A percentile compares a stretch with the other conserved stretches of the same genome.
These are phyloP conservation scores for Lepidium africanum DNA, from an alignment of 345 rosid species.

Conservation along the genomic window DNA sequence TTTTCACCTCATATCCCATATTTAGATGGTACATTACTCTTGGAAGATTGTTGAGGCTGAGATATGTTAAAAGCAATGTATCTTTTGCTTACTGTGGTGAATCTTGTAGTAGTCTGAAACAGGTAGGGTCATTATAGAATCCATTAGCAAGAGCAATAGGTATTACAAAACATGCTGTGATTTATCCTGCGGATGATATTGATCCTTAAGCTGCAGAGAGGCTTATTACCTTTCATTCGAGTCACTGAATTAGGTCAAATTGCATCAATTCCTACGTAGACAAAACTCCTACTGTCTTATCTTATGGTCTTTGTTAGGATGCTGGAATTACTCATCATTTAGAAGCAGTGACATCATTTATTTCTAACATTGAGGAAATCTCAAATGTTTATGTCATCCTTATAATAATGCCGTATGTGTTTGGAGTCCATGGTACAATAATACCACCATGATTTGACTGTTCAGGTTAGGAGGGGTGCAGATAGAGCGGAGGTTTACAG, in stretches of 20 bases:
- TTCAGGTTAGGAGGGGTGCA: conserved; percentile 93
- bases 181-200: neutral
- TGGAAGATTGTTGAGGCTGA: neutral
- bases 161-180: neutral
- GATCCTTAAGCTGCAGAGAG: neutral
- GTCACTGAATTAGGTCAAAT: neutral
- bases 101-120: neutral
- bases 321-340: neutral
- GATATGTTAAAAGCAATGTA: neutral
- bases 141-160: neutral
- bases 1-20: neutral
- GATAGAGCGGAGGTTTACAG: conserved; percentile 98
- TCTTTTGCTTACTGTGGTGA: neutral
- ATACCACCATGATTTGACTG: neutral
- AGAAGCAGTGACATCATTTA: neutral
- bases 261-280: neutral
- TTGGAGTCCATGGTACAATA: neutral
- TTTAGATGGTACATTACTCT: neutral
- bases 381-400: neutral
- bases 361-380: neutral
- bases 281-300: neutral
- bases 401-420: neutral
- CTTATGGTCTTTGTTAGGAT: neutral
- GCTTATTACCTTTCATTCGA: neutral
- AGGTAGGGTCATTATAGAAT: neutral